phyloP scores from a whole-genome alignment of 2,329 filamentous ascomycete species.

The Claviceps capensis region DNA sequence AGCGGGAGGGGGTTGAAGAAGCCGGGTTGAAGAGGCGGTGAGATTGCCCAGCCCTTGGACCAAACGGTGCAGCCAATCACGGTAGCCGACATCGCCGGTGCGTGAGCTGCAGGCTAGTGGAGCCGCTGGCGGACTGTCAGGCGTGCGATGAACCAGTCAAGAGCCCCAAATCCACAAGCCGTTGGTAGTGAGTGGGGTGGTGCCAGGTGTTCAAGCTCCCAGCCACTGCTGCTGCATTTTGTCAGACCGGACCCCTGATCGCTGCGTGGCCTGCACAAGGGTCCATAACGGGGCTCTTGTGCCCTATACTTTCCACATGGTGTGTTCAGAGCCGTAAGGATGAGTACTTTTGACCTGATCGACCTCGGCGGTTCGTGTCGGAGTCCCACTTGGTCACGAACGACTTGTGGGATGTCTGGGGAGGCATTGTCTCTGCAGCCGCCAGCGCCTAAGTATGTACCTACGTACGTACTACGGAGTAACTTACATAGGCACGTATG shows the following conservation, averaged over 20 bases:
- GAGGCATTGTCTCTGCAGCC: neutral
- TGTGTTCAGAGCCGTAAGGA: too few relatives aligned
- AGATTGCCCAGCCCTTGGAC: conserved; percentile 21
- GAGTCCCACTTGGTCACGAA: neutral
- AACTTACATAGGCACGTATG: too few relatives aligned
- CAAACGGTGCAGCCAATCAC: conserved; percentile 22
- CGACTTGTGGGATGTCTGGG: neutral
- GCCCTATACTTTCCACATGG: neutral
- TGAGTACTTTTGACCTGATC: neutral
- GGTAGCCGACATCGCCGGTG: conserved; percentile 16
- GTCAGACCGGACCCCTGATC: neutral
- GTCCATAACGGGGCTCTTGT: neutral
- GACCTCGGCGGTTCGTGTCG: neutral
- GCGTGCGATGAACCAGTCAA: conserved; percentile 1
- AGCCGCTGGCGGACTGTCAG: conserved; percentile 13
- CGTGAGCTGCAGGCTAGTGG: conserved; percentile 15
- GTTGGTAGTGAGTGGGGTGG: neutral
- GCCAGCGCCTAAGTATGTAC: neutral
- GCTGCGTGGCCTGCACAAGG: neutral
- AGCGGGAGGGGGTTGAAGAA: conserved; percentile 8
- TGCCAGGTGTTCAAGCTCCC: conserved; percentile 7
- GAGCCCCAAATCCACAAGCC: neutral
- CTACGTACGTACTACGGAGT: too few relatives aligned
- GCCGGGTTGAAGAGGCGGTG: conserved; percentile 24
- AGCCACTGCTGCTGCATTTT: neutral